phyloP scores from a whole-genome alignment of 306 rosid genomes.

The Citrullus colocynthis region DNA sequence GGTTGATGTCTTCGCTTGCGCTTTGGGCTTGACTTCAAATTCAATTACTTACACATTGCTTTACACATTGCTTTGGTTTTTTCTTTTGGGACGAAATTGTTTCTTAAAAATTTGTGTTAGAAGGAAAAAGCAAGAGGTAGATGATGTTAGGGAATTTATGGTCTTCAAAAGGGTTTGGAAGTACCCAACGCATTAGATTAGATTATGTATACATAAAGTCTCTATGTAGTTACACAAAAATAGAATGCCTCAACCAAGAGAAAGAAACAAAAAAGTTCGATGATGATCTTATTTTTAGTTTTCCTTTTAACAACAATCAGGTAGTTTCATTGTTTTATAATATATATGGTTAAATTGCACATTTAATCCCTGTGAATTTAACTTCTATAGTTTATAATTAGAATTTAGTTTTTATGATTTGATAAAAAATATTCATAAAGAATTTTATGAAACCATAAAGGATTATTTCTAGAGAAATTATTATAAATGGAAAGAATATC shows the following conservation, averaged over 20 bases:
- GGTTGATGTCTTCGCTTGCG: constrained; percentile 77
- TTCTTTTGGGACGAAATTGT: neutral
- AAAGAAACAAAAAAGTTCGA: neutral
- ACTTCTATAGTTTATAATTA: no score
- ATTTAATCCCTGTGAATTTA: no score
- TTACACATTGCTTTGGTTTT: neutral
- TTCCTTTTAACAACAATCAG: neutral
- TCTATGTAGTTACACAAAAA: neutral
- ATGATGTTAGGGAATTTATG: neutral
- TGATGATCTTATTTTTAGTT: neutral
- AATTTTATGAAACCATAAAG: no score
- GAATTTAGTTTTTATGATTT: no score
- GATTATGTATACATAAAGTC: neutral
- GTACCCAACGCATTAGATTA: neutral
- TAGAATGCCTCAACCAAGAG: neutral
- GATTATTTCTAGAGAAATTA: no score
- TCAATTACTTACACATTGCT: neutral
- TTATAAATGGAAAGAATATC: no score
- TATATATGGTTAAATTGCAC: no score
- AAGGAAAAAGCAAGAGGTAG: neutral
- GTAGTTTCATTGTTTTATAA: neutral
- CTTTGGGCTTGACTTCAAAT: constrained; percentile 56
- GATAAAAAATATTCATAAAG: no score
- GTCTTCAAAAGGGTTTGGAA: neutral
- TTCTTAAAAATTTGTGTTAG: neutral